These are phyloP conservation scores for Fusarium sambucinum DNA, from an alignment of 2,329 filamentous ascomycete species.

Conservation along the genomic window DNA sequence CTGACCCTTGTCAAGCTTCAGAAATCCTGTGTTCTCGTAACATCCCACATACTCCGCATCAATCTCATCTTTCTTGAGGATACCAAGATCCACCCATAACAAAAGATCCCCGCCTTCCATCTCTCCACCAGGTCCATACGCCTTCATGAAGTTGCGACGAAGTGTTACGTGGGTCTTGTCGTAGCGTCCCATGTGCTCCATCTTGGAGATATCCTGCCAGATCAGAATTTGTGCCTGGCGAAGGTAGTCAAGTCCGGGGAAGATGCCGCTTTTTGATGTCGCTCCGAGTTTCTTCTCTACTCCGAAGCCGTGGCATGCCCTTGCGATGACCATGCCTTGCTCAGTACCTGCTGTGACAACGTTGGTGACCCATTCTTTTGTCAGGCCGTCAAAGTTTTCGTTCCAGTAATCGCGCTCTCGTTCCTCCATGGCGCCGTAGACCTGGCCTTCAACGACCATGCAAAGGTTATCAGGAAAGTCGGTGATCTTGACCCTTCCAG, in stretches of 20 bases:
- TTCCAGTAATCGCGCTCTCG: not conserved
- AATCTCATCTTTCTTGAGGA: not conserved
- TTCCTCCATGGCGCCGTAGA: not conserved
- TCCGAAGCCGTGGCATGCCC: not conserved
- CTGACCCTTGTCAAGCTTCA: not conserved
- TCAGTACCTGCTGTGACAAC: not conserved
- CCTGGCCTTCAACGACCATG: not conserved
- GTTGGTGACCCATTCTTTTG: not conserved
- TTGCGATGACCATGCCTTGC: not conserved
- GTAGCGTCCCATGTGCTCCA: not conserved
- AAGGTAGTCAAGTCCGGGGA: not conserved
- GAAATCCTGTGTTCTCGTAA: not conserved
- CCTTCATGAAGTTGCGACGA: not conserved
- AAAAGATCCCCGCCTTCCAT: not conserved
- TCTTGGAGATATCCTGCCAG: not conserved
- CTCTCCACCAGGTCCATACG: not conserved
- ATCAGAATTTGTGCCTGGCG: not conserved
- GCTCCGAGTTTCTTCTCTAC: not conserved
- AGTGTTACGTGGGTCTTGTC: not conserved
- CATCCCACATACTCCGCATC: not conserved
- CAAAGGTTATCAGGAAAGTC: not conserved
- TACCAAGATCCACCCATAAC: not conserved
- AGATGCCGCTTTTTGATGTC: not conserved
- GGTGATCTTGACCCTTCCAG: not conserved
- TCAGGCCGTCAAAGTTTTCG: not conserved